Base-by-base conservation (phyloP, 1,284 basidiomycete species). In the Trichosporon faecale region DNA sequence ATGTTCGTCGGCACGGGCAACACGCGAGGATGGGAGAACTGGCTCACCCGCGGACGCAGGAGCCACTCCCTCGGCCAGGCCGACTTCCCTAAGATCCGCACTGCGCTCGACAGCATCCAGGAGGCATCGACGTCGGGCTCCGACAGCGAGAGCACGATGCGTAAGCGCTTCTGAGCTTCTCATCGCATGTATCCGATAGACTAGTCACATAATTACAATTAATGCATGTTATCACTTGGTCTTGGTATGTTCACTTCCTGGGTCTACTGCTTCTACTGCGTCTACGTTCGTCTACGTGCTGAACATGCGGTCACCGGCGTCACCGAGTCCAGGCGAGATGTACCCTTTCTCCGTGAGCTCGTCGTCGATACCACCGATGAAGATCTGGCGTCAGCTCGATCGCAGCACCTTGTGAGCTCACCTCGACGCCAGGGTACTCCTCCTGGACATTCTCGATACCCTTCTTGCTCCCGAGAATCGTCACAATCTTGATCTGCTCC, bases 311-410 rank as follows among this genome's bases (percentile, higher is more conserved):
- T 73, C 72, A 27, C 72, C 92, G 49, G 92, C 89, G 80, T 95
- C 93, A 3, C 94, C 94, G 57, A 95, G 85, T n/a, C 94, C 94
- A 9, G 94, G 94, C 18, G 85, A 87, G 72, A 96, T 91, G 72
- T 93, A 85, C 8, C 94, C 94, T 52, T 91, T 86, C 0, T 75
- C 69, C 0, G 92, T 94, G 74, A 96, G 82, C 2, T 86, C 80
- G 23, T 89, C 84, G 79, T 97, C 94, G 2, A 95, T 87, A 0
- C 88, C 91, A 27, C 91, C 92, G 44, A 90, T 90, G 89, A 90
- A 95, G 66, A 96, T 90, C 91, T 95, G 70, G 6, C 23, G 52
- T 67, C 21, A 65, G 61, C 65, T 33, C 29, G n/a, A 7, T 25
- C 8, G 11, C 3, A 16, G 23, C 7, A n/a, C 11, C 27, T 16